Evolutionary conservation across 768 basidiomycete genomes (phyloP).

Genomic region (Trametes villosa): DNA sequence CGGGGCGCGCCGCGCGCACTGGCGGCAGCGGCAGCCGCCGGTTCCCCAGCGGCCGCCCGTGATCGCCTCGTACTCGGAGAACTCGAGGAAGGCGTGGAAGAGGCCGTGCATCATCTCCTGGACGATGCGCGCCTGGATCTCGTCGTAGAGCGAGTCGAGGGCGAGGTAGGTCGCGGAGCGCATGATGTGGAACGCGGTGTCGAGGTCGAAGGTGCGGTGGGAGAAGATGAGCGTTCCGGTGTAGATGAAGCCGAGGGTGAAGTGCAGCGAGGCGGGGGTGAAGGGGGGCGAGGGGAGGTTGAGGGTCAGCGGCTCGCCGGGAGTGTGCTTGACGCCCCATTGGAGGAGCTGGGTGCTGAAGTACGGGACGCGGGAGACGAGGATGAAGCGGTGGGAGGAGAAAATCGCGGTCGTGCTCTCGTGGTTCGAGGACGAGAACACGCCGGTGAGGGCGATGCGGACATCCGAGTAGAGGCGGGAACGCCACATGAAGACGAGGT

Average conservation of each 20-base stretch:
- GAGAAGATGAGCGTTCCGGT: slow-evolving; percentile 94
- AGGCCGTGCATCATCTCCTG: slow-evolving; percentile 92
- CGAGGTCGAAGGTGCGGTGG: slow-evolving; percentile 90
- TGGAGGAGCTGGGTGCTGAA: slow-evolving; percentile 81
- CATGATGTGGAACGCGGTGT: slow-evolving; percentile 89
- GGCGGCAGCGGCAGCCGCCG: slow-evolving; percentile 82
- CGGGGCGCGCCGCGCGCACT: slow-evolving; percentile 80
- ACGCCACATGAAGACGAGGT: slow-evolving; percentile 96
- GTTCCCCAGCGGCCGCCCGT: slow-evolving; percentile 81
- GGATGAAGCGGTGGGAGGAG: slow-evolving; percentile 90
- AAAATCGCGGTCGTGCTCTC: slow-evolving; percentile 83
- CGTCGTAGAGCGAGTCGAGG: slow-evolving; percentile 71
- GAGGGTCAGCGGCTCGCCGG: slow-evolving; percentile 58
- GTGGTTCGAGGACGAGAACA: slow-evolving; percentile 63
- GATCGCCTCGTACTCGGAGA: slow-evolving; percentile 76
- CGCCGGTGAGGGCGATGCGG: slow-evolving; percentile 75
- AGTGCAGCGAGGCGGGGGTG: slow-evolving; percentile 91
- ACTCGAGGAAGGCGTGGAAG: slow-evolving; percentile 81
- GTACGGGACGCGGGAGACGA: slow-evolving; percentile 87
- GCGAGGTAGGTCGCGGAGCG: slow-evolving; percentile 81
- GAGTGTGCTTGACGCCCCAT: slow-evolving; percentile 50
- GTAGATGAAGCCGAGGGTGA: slow-evolving; percentile 93
- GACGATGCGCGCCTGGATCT: slow-evolving; percentile 81
- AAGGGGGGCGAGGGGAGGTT: slow-evolving; percentile 90
- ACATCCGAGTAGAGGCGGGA: slow-evolving; percentile 93